phyloP scores from a whole-genome alignment of 2,329 filamentous ascomycete species.

The Trichophyton schoenleinii region DNA sequence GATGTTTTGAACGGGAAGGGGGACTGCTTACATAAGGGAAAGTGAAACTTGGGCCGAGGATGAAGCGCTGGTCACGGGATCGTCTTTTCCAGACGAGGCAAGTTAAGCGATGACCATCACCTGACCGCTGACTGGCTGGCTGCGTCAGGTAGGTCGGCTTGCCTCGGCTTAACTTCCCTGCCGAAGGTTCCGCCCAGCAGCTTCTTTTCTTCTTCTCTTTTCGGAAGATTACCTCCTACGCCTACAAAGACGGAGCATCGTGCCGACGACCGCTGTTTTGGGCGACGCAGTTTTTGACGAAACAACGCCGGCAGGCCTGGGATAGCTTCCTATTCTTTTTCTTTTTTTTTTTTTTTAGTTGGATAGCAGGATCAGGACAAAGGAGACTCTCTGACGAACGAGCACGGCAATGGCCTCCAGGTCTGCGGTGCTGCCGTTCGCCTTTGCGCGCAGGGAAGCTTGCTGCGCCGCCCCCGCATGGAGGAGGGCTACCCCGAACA shows the following conservation, averaged over 20 bases:
- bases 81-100: not conserved
- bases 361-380: not conserved
- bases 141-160: not conserved
- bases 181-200: not conserved
- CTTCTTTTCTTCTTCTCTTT: not conserved
- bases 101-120: constrained; percentile 1
- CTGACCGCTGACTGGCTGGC: not conserved
- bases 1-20: too few species aligned
- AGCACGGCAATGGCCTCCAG: not conserved
- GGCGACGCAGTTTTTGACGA: too few species aligned
- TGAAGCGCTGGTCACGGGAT: not conserved
- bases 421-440: not conserved
- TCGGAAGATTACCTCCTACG: not conserved
- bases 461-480: not conserved
- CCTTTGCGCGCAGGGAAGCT: not conserved
- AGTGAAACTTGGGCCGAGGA: not conserved
- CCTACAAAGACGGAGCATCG: not conserved
- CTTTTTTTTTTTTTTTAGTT: not conserved
- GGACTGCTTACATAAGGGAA: not conserved
- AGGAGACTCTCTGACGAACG: not conserved
- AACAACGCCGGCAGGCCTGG: too few species aligned
- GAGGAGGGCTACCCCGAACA: not conserved
- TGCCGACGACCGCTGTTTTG: not conserved
- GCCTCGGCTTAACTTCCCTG: not conserved
- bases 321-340: not conserved